Evolutionary conservation across 768 basidiomycete genomes (phyloP).

Genomic region (Lactarius sanguifluus): DNA sequence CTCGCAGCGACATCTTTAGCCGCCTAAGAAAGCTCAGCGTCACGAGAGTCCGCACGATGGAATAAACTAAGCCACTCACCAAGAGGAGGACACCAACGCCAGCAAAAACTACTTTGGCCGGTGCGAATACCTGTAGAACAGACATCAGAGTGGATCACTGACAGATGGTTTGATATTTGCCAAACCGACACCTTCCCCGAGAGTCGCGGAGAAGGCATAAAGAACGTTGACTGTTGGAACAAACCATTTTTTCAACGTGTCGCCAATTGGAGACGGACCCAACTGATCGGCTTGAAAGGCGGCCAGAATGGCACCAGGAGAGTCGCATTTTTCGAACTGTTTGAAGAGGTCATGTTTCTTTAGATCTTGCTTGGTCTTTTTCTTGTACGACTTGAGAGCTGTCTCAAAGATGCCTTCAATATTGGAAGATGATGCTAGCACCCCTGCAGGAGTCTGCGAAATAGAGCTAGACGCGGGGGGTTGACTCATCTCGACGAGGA

Average conservation of each 20-base stretch:
- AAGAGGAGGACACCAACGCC: background rate
- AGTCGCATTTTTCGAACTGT: background rate
- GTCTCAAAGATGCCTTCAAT: background rate
- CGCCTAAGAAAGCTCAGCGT: background rate
- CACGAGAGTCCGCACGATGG: background rate
- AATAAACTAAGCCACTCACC: background rate
- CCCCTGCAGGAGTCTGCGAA: no score
- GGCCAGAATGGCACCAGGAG: background rate
- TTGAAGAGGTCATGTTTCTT: background rate
- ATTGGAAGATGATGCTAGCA: background rate
- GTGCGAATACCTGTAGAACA: background rate
- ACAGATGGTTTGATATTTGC: background rate
- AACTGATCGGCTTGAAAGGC: background rate
- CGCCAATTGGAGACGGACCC: background rate
- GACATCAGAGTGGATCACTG: background rate
- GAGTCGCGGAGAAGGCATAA: background rate
- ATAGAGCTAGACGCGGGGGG: no score
- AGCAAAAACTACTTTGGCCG: background rate
- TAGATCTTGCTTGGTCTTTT: background rate
- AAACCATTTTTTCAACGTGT: background rate
- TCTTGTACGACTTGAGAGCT: background rate
- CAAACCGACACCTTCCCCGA: background rate
- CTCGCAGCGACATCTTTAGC: background rate
- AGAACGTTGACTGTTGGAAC: background rate
- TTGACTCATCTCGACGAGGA: no score